phyloP scores from a whole-genome alignment of 2,329 filamentous ascomycete genomes.

The Phaeoacremonium minimum region DNA sequence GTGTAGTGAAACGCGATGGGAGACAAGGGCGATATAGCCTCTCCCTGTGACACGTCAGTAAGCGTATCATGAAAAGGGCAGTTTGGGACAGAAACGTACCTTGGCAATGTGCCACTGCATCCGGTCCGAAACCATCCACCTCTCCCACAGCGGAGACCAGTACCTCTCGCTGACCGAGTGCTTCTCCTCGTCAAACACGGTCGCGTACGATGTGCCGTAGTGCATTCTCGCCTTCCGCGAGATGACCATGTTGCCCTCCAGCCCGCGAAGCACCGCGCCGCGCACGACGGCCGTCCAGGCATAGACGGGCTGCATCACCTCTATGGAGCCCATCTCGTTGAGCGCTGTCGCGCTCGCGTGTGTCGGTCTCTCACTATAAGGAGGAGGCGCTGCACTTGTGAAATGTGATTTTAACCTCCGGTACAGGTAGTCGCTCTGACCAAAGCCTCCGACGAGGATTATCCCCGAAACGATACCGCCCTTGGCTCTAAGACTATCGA shows the following conservation, averaged over 20 bases:
- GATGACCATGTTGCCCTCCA: constrained; percentile 77
- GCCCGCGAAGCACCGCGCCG: constrained; percentile 68
- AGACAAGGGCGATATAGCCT: constrained; percentile 67
- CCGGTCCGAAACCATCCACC: constrained; percentile 78
- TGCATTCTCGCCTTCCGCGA: constrained; percentile 70
- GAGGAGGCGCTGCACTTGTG: constrained; percentile 50
- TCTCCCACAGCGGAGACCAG: constrained; percentile 75
- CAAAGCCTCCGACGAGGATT: constrained; percentile 77
- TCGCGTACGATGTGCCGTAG: constrained; percentile 79
- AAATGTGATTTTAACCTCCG: constrained; percentile 68
- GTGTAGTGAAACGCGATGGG: constrained; percentile 84
- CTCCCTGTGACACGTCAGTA: constrained; percentile 46
- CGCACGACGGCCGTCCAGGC: constrained; percentile 79
- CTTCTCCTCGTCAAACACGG: constrained; percentile 71
- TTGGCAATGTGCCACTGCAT: constrained; percentile 87
- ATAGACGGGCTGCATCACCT: constrained; percentile 79
- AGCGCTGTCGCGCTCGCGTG: constrained; percentile 44
- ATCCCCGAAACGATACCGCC: constrained; percentile 67
- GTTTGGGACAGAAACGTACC: constrained; percentile 30
- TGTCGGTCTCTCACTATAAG: constrained; percentile 67
- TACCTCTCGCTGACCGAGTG: constrained; percentile 71
- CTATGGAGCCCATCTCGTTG: constrained; percentile 55
- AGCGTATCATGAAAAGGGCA: constrained; percentile 1
- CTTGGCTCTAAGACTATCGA: constrained; percentile 56
- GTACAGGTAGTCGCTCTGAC: constrained; percentile 74